Evolutionary conservation across 2,329 filamentous ascomycete genomes (phyloP), one percentile per base, ranked within the genome.

Genomic region (Elsinoe ampelina): DNA sequence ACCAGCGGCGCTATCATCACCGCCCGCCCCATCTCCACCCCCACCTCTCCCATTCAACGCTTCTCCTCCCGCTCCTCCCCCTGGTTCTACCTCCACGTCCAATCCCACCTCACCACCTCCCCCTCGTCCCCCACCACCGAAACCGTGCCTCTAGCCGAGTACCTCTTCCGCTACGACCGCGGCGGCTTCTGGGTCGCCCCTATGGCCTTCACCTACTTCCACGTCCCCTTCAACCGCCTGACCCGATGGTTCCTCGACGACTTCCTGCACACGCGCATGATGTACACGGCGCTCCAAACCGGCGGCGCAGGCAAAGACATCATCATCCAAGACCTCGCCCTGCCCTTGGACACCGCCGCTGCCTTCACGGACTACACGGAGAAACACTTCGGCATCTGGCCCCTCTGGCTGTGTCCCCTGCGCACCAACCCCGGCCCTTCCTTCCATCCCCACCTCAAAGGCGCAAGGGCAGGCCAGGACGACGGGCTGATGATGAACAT

Each of bases 141-240:
- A 58, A 79, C 79, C 57, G 76, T 87, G 1, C 83, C 83, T 0
- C 62, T 87, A 0, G 70, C 71, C 1, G 84, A 87, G 64, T 87
- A 87, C 67, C 78, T 87, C 58, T 87, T 87, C 69, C 79, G 84
- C 13, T 87, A 85, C 70, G 83, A 87, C 66, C 78, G 84, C 35
- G 84, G 83, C 47, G 82, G 79, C 2, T 87, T 87, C 70, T 87
- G 84, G 84, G 80, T 80, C 2, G 84, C 80, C 8, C 71, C 71
- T 19, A 80, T 82, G 58, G 80, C 82, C 1, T 86, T 84, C 68
- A 68, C 72, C 19, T 87, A 86, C 68, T 86, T 86, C 67, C 64
- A 77, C 35, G 79, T 72, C 48, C 84, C 84, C 0, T 86, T 86
- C 69, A 87, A 84, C 71, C 73, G 77, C 35, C 67, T 80, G 61